phyloP scores from a whole-genome alignment of 139 green algal species.

The Chlamydomonas sp. region DNA sequence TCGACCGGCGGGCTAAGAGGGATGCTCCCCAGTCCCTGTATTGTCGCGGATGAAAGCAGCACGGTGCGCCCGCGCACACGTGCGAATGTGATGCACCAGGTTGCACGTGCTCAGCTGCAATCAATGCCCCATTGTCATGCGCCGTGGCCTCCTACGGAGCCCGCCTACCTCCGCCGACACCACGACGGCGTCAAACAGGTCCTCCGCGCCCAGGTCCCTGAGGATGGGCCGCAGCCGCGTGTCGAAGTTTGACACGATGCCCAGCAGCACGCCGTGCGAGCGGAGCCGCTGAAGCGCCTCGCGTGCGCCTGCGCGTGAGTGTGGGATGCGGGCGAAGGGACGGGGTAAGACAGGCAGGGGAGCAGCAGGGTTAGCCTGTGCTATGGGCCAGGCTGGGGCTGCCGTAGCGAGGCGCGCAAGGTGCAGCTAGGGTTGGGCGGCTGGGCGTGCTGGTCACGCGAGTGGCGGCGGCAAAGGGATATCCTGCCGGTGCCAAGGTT shows the following conservation, averaged over 20 bases:
- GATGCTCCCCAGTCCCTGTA: no score
- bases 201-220: slow-evolving; percentile 57
- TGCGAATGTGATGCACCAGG: no score
- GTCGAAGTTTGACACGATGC: slow-evolving; percentile 93
- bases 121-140: neutral
- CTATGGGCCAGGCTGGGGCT: no score
- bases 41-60: no score
- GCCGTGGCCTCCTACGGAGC: neutral
- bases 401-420: no score
- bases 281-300: slow-evolving; percentile 66
- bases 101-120: neutral
- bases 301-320: slow-evolving; percentile 64
- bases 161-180: slow-evolving; percentile 70
- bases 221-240: slow-evolving; percentile 87
- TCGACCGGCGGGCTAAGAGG: neutral
- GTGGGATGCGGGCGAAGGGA: no score
- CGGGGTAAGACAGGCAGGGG: no score
- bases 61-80: no score
- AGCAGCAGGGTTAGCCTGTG: no score
- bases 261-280: slow-evolving; percentile 64
- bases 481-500: neutral
- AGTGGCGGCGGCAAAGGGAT: no score
- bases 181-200: slow-evolving; percentile 85
- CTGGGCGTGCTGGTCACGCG: no score
- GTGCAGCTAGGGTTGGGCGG: no score